A percentile compares a stretch with the other conserved stretches of the same genome.
These are phyloP conservation scores for Candida sakaeoensis DNA, from an alignment of 805 yeast genomes.

Conservation along the genomic window DNA sequence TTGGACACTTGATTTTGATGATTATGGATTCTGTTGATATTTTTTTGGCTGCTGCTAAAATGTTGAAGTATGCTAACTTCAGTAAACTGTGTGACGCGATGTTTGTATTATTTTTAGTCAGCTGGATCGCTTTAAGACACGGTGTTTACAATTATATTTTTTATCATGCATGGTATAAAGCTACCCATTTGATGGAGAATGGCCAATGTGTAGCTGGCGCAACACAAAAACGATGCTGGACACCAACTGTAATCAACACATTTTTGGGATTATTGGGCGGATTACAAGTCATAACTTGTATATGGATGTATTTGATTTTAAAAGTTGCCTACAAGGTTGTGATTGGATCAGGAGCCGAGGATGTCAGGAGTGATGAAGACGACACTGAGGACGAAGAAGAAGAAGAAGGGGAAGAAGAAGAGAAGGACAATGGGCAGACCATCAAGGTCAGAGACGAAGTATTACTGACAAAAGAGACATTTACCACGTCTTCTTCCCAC, in stretches of 20 bases:
- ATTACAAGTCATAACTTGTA: conserved; percentile 58
- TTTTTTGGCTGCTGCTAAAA: conserved; percentile 66
- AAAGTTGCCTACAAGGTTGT: conserved; percentile 69
- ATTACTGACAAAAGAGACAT: neutral
- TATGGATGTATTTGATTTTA: conserved; percentile 75
- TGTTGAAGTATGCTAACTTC: conserved; percentile 69
- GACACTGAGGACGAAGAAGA: conserved; percentile 39
- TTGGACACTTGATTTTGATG: conserved; percentile 74
- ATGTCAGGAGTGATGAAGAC: conserved; percentile 80
- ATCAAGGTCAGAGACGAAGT: too few relatives aligned
- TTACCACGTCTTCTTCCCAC: neutral
- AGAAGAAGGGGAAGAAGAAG: conserved; percentile 2
- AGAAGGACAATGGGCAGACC: too few relatives aligned
- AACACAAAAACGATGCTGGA: conserved; percentile 48
- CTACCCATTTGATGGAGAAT: conserved; percentile 44
- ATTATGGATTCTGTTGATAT: conserved; percentile 85
- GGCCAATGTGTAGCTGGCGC: conserved; percentile 37
- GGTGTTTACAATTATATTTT: conserved; percentile 66
- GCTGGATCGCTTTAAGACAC: conserved; percentile 75
- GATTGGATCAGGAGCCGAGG: conserved; percentile 76
- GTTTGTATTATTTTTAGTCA: conserved; percentile 61
- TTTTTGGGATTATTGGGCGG: conserved; percentile 58
- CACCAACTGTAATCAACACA: conserved; percentile 38
- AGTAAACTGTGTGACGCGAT: conserved; percentile 58
- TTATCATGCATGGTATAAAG: conserved; percentile 51